Base-by-base conservation (phyloP, 345 rosid species). In the Lumnitzera racemosa region DNA sequence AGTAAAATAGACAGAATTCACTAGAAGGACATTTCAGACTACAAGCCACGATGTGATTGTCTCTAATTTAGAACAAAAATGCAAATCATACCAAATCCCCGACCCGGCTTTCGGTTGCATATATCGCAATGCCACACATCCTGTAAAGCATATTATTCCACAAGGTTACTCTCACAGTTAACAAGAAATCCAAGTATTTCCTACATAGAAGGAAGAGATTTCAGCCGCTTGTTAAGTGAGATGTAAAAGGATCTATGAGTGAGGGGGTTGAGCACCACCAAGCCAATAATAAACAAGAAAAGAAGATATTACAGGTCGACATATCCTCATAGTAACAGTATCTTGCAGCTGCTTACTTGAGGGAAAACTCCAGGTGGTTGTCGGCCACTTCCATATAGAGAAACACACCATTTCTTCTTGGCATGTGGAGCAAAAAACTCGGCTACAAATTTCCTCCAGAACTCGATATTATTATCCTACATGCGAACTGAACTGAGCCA, bases 121-220 rank as follows among this genome's bases (percentile, higher is more conserved):
- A 94, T 90, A 71, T 90, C 99, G 76, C 97, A 94, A 72, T 90
- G 97, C 99, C 99, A 94, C 65, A 82, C 92, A 70, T 90, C 99
- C 97, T 94, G 87, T 72, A 80, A 61, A 67, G 11, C 52, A 62
- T 23, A n/a, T 63, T 25, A 51, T 16, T 59, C 49, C 20, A n/a
- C 50, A 62, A 43, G 27, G 17, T 56, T 67, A 53, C 49, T 47
- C 7, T 36, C 43, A 36, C 11, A 5, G 43, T 36, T 36, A 36
- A 36, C 11, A 27, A 36, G 43, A 36, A 36, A 36, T 36, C 43
- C 1, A 36, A 36, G 43, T 36, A 36, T 9, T 17, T 54, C 31
- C 57, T n/a, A 41, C 58, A 1, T 16, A 14, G 57, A 56, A 56
- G 46, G 36, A 55, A 53, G 25, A 43, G 47, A 51, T 31, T 66